Evolutionary conservation across 352 stramenopile genomes (phyloP).

Genomic region (Pythium diclinum): DNA sequence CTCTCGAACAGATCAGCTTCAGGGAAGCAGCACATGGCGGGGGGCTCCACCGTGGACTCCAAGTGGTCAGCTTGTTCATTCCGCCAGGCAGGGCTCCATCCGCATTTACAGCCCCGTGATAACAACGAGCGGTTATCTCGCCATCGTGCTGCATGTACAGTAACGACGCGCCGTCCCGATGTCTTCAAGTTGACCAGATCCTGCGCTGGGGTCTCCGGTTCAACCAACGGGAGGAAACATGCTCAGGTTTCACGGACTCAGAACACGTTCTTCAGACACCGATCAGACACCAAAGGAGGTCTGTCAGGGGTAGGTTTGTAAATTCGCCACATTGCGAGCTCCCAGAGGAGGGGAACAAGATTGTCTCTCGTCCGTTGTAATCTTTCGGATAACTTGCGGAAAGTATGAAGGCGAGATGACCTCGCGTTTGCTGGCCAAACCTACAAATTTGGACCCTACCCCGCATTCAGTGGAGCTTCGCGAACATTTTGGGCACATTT

Average conservation of each 20-base stretch:
- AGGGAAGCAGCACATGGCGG: no score
- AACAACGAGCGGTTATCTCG: no score
- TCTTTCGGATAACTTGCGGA: neutral
- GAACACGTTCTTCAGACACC: constrained; percentile 5
- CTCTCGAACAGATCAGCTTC: no score
- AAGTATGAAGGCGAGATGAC: neutral
- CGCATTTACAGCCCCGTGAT: no score
- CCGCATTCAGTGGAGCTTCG: neutral
- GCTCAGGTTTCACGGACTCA: neutral
- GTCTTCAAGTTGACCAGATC: neutral
- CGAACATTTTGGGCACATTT: neutral
- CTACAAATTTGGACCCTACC: neutral
- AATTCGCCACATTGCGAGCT: neutral
- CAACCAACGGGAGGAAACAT: neutral
- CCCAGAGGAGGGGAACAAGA: neutral
- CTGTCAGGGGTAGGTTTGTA: neutral
- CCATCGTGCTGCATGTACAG: no score
- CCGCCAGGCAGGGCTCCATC: no score
- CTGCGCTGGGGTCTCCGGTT: neutral
- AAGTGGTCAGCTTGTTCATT: no score
- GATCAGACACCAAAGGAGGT: neutral
- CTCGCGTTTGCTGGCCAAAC: neutral
- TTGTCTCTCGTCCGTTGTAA: neutral
- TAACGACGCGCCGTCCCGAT: neutral
- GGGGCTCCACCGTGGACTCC: no score